Evolutionary conservation across 1,284 basidiomycete species (phyloP), one percentile per base, ranked within the genome.

Genomic region (Heterobasidion occidentale): DNA sequence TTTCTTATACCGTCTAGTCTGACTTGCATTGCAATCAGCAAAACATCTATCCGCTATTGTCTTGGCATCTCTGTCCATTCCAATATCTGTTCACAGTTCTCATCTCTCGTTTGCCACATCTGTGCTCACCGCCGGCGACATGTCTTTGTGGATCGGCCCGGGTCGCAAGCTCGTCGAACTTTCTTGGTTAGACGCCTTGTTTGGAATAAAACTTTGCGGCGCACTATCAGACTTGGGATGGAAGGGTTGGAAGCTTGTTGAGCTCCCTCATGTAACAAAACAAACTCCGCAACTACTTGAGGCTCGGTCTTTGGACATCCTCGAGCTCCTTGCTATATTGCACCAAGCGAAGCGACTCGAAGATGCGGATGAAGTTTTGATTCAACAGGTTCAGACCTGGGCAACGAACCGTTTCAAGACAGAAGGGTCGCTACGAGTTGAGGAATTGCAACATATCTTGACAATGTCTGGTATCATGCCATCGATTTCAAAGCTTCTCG

Each of bases 241-340:
- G 86, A 80, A 80, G 36, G 88, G 86, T 2, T 90, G 88, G 86
- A 87, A 81, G 62, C 71, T 81, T 42, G 67, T 90, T 27, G 84
- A 79, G 20, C 65, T 83, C 1, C 83, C 87, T 1, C 68, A 76
- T 15, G 65, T 89, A 20, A 62, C 82, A 27, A 81, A 80, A 62
- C 71, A 73, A 38, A 79, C 79, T 0, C 68, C 73, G 1, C 73
- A 72, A 52, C 63, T 81, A 20, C 65, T 86, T 12, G 69, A 78
- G 20, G 58, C 58, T 2, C 70, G 77, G 46, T 71, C 78, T 1
- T 62, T 65, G 36, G 63, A 66, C 47, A 72, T 78, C 0, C 62
- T 87, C 11, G 72, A 73, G 34, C 71, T 88, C 52, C 68, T 88
- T 12, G 77, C 80, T 0, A 66, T 69, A 5, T 69, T 89, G 33